Percentiles rank a stretch among this genome's conserved stretches.
These are phyloP conservation scores for Chromosphaera perkinsii DNA, from an alignment of 208 protist genomes.

Conservation along the genomic window DNA sequence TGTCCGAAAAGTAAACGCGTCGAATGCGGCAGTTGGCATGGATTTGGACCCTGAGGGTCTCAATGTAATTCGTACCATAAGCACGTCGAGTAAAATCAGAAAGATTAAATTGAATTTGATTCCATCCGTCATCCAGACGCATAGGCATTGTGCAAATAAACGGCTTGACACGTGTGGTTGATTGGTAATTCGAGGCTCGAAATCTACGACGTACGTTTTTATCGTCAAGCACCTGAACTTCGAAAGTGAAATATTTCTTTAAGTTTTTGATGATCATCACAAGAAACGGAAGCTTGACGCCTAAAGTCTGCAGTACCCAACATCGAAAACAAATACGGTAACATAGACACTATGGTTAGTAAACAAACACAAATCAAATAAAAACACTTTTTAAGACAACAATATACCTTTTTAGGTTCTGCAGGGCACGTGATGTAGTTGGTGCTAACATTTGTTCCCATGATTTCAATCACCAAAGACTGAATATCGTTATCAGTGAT, in stretches of 20 bases:
- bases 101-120: constrained; percentile 99
- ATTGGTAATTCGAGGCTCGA: constrained; percentile 96
- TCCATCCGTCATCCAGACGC: constrained; percentile 97
- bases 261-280: constrained; percentile 98
- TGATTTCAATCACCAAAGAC: constrained; percentile 94
- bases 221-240: constrained; percentile 97
- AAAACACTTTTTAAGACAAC: too few species aligned
- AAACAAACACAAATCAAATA: too few species aligned
- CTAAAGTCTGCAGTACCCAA: constrained; percentile 76
- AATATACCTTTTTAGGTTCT: constrained; percentile 16
- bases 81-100: constrained; percentile 89
- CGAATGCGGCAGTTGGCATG: constrained; percentile 97
- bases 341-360: too few species aligned
- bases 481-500: constrained; percentile 99
- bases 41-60: constrained; percentile 90
- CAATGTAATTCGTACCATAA: constrained; percentile 99
- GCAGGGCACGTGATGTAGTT: constrained; percentile 67
- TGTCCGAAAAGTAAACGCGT: constrained; percentile 97
- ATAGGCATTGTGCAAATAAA: constrained; percentile 99
- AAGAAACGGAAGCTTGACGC: constrained; percentile 98
- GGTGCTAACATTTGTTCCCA: constrained; percentile 93
- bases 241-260: constrained; percentile 98
- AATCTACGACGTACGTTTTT: constrained; percentile 95
- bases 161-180: constrained; percentile 93
- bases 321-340: background rate